Percentiles rank a stretch among this genome's conserved stretches.
phyloP scores from a whole-genome alignment of 352 stramenopile genomes.

The Globisporangium canariense region DNA sequence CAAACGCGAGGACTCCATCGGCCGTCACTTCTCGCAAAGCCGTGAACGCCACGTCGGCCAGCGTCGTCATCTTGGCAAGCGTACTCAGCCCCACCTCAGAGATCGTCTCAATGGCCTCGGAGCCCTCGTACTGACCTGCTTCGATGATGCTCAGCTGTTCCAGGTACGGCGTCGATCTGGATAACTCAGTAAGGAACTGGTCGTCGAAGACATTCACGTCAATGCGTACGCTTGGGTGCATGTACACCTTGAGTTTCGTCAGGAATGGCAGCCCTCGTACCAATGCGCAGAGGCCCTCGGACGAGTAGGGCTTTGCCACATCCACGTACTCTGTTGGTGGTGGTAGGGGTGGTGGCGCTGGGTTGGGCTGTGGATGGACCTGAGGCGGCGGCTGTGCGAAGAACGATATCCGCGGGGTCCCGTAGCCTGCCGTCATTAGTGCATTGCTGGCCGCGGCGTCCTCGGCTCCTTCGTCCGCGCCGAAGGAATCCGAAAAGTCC shows the following conservation, averaged over 20 bases:
- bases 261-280: constrained; percentile 33
- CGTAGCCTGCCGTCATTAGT: neutral
- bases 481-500: constrained; percentile 35
- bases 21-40: constrained; percentile 23
- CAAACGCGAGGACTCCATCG: constrained; percentile 26
- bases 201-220: constrained; percentile 41
- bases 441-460: neutral
- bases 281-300: constrained; percentile 29
- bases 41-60: constrained; percentile 37
- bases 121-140: constrained; percentile 27
- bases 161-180: constrained; percentile 25
- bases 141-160: constrained; percentile 33
- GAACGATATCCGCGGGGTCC: neutral
- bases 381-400: constrained; percentile 1
- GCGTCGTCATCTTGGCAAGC: constrained; percentile 30
- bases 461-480: constrained; percentile 1
- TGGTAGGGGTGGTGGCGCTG: neutral
- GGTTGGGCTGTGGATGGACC: neutral
- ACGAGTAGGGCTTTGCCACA: constrained; percentile 25
- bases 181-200: constrained; percentile 26
- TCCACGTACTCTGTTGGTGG: constrained; percentile 15
- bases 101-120: constrained; percentile 30
- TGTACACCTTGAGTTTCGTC: constrained; percentile 29
- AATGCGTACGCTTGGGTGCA: constrained; percentile 33
- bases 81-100: constrained; percentile 24